A percentile compares a stretch with the other conserved stretches of the same genome.
phyloP scores from a whole-genome alignment of 2,329 filamentous ascomycete genomes.

The Sarocladium kiliense region DNA sequence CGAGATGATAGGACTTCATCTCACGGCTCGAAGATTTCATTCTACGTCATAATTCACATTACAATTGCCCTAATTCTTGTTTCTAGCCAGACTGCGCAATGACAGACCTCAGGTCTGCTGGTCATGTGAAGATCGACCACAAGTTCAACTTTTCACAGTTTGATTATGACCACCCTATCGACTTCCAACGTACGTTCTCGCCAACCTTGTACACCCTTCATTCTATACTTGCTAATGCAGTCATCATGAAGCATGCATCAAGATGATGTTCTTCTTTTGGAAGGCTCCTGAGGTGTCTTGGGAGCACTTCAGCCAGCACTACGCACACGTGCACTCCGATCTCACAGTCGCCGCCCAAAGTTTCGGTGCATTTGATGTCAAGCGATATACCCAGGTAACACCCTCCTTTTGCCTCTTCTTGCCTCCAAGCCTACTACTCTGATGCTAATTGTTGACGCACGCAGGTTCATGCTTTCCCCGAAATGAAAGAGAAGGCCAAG shows the following conservation, averaged over 20 bases:
- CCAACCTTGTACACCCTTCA: background rate
- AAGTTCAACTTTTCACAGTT: constrained; percentile 14
- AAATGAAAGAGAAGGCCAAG: constrained; percentile 11
- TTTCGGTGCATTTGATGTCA: constrained; percentile 14
- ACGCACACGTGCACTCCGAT: constrained; percentile 15
- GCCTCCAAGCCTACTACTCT: too few relatives aligned
- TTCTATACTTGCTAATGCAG: too few relatives aligned
- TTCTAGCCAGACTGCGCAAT: too few relatives aligned
- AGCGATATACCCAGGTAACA: constrained; percentile 15
- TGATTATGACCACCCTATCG: constrained; percentile 13
- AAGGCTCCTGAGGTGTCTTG: constrained; percentile 14
- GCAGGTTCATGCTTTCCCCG: constrained; percentile 17
- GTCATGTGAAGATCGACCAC: constrained; percentile 14
- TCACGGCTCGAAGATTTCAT: too few relatives aligned
- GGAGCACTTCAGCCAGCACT: constrained; percentile 16
- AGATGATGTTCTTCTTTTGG: constrained; percentile 15
- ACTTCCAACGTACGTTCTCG: constrained; percentile 14
- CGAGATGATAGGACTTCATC: too few relatives aligned
- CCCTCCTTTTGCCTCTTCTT: background rate
- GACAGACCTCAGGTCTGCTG: too few relatives aligned
- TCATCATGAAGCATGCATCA: constrained; percentile 17
- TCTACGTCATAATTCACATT: too few relatives aligned
- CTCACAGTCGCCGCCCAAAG: constrained; percentile 14
- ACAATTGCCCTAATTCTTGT: too few relatives aligned
- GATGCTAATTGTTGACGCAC: too few relatives aligned